Conservation (phyloP, 208 protist species). For the Trichomonas tenax region DNA sequence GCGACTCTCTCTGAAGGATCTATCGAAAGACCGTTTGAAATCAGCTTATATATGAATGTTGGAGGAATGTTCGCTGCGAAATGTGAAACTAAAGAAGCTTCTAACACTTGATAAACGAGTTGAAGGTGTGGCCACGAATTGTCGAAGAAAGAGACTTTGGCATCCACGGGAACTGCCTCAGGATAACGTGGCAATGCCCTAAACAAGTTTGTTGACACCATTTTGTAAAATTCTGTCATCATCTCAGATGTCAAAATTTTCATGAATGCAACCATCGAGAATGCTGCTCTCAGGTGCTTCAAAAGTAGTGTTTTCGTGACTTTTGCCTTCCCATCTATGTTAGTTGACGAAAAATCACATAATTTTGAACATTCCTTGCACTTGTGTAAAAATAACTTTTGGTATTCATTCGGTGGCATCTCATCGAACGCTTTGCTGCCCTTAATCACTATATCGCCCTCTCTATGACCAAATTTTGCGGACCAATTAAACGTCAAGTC, state of each 20-base stretch:
- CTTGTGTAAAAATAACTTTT: neutral
- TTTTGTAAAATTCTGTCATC: neutral
- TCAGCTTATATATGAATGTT: neutral
- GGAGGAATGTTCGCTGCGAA: neutral
- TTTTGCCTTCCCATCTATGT: neutral
- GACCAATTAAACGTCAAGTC: neutral
- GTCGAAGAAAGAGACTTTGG: neutral
- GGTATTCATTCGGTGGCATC: neutral
- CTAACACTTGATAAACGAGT: neutral
- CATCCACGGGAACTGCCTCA: neutral
- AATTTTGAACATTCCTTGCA: neutral
- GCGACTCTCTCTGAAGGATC: neutral
- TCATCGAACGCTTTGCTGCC: neutral
- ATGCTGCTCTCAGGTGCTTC: neutral
- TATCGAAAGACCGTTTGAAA: neutral
- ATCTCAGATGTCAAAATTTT: neutral
- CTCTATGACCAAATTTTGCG: neutral
- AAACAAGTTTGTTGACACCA: neutral
- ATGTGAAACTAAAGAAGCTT: neutral
- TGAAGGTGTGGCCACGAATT: neutral
- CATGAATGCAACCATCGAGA: neutral
- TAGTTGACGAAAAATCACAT: neutral
- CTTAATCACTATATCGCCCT: neutral
- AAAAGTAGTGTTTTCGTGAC: neutral
- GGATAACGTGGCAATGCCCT: neutral